Evolutionary conservation across 2,329 filamentous ascomycete species (phyloP).

Genomic region (Ascosphaera acerosa): DNA sequence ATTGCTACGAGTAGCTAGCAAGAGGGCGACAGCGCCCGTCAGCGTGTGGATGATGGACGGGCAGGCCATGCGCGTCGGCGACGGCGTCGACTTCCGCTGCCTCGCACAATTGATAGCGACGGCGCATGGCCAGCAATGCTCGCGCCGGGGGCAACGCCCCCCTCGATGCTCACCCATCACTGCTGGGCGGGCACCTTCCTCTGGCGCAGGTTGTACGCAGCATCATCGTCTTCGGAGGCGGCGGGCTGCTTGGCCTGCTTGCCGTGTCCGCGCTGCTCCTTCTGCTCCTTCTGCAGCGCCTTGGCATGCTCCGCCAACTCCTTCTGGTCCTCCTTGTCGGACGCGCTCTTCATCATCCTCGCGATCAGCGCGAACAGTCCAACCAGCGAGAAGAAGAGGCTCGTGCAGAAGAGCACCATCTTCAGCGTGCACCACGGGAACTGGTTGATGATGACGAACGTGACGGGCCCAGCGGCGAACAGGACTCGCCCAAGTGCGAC

Average conservation of each 20-base stretch:
- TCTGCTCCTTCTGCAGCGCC: constrained; percentile 1
- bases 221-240: background rate
- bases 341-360: background rate
- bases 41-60: no score
- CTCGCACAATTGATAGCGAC: no score
- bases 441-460: background rate
- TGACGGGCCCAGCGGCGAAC: background rate
- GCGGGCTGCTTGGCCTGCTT: constrained; percentile 1
- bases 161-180: background rate
- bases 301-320: background rate
- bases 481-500: background rate
- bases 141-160: background rate
- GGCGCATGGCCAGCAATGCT: no score
- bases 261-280: constrained; percentile 2
- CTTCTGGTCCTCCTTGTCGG: background rate
- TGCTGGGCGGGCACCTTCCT: background rate
- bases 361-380: background rate
- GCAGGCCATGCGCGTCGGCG: no score
- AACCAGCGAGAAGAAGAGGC: constrained; percentile 1
- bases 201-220: background rate
- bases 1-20: no score
- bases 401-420: background rate
- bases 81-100: no score
- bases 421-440: background rate
- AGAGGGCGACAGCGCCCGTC: no score